Percentiles rank a stretch among this genome's conserved stretches.
phyloP scores from a whole-genome alignment of 768 basidiomycete species.

The Collybia sordida region DNA sequence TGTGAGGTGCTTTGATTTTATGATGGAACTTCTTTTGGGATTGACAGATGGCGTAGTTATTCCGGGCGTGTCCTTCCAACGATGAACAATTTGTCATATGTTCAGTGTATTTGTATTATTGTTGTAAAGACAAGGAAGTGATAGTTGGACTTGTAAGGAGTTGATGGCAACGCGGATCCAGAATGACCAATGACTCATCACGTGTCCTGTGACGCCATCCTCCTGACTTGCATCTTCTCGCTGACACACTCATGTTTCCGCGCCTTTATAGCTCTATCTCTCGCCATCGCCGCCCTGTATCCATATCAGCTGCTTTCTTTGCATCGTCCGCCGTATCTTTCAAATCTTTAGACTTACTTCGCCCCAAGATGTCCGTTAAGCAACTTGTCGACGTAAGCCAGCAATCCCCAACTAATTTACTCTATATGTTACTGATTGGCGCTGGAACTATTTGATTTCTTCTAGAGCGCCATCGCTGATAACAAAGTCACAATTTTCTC shows the following conservation, averaged over 20 bases:
- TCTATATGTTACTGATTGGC: background rate
- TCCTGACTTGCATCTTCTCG: constrained; percentile 4
- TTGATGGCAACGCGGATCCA: background rate
- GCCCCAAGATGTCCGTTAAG: constrained; percentile 34
- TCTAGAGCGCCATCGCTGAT: constrained; percentile 42
- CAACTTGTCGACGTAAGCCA: constrained; percentile 42
- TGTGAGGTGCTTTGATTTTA: no score
- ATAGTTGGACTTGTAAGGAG: no score
- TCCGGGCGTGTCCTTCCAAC: no score
- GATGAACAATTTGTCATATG: no score
- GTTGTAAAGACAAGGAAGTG: background rate
- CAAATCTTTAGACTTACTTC: constrained; percentile 2
- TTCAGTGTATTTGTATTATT: no score
- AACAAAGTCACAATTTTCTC: constrained; percentile 62
- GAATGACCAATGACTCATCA: constrained; percentile 4
- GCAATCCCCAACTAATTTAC: background rate
- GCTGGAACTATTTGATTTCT: constrained; percentile 1
- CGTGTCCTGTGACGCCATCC: constrained; percentile 15
- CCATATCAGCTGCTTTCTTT: constrained; percentile 21
- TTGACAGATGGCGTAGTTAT: no score
- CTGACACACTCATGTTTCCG: constrained; percentile 15
- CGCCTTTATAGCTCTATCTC: constrained; percentile 17
- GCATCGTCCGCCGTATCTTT: constrained; percentile 24
- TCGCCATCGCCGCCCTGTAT: constrained; percentile 9
- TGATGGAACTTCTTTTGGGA: no score